These are phyloP conservation scores for Saccharomycopsis vini DNA, from an alignment of 805 yeast species.

Conservation along the genomic window DNA sequence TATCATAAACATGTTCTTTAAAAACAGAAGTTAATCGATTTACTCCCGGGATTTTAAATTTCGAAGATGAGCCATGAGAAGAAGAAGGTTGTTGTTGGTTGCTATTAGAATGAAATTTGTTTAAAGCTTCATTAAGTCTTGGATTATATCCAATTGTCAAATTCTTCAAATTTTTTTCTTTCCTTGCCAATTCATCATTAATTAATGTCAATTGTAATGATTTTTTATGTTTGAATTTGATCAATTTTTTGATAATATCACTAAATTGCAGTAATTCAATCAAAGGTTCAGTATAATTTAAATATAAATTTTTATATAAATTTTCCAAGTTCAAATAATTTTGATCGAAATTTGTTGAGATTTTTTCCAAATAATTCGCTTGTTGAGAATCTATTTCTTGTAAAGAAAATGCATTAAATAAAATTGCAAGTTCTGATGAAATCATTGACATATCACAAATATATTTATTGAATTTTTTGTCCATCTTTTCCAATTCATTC, in stretches of 20 bases:
- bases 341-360: slow-evolving; percentile 18
- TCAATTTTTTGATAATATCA: slow-evolving; percentile 16
- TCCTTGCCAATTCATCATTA: slow-evolving; percentile 9
- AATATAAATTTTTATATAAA: slow-evolving; percentile 11
- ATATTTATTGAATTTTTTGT: slow-evolving; percentile 9
- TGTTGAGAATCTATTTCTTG: slow-evolving; percentile 9
- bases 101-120: slow-evolving; percentile 1
- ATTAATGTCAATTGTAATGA: slow-evolving; percentile 12
- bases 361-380: slow-evolving; percentile 12
- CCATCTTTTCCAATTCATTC: slow-evolving; percentile 15
- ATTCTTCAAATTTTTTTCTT: slow-evolving; percentile 12
- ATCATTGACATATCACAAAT: slow-evolving; percentile 14
- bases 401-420: slow-evolving; percentile 16
- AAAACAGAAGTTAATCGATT: slow-evolving; percentile 16
- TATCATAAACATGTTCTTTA: slow-evolving; percentile 18
- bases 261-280: slow-evolving; percentile 18
- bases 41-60: slow-evolving; percentile 18
- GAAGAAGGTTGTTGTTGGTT: neutral
- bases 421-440: slow-evolving; percentile 14
- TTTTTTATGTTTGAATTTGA: slow-evolving; percentile 18
- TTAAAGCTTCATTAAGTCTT: slow-evolving; percentile 9
- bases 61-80: neutral
- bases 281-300: slow-evolving; percentile 17
- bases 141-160: slow-evolving; percentile 12
- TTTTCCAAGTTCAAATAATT: slow-evolving; percentile 16